Evolutionary conservation across 1,139 yeast genomes (phyloP).

Genomic region (Scheffersomyces illinoinensis): DNA sequence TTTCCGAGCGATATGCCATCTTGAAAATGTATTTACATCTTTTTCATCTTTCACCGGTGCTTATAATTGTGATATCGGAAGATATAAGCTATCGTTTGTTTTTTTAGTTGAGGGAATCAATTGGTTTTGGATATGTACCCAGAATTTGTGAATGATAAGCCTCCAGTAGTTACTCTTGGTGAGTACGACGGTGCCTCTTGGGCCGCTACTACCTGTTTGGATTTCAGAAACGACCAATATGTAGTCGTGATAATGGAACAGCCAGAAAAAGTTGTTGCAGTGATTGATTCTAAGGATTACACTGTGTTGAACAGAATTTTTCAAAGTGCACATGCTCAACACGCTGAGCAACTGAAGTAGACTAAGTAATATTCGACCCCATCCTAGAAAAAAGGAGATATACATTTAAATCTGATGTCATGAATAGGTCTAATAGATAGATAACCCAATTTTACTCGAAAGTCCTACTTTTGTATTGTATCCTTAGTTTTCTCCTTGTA

Average conservation of each 20-base stretch:
- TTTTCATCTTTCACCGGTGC: constrained; percentile 9
- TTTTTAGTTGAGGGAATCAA: background rate
- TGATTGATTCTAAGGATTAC: constrained; percentile 35
- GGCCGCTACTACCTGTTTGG: constrained; percentile 54
- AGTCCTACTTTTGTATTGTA: background rate
- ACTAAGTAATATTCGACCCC: background rate
- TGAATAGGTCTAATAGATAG: no score
- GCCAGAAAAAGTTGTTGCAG: constrained; percentile 46
- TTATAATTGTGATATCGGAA: no score
- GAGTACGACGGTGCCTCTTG: constrained; percentile 56
- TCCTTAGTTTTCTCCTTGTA: background rate
- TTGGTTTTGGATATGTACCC: constrained; percentile 30
- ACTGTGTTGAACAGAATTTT: constrained; percentile 45
- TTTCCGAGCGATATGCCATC: background rate
- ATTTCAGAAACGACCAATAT: constrained; percentile 34
- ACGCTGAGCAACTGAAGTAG: constrained; percentile 6
- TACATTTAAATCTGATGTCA: no score
- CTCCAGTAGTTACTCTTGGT: constrained; percentile 45
- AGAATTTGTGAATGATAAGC: constrained; percentile 43
- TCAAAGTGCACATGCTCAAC: constrained; percentile 42
- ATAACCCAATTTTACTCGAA: background rate
- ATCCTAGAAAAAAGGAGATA: background rate
- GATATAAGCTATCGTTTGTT: background rate
- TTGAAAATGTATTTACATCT: constrained; percentile 2
- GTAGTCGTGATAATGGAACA: constrained; percentile 50